Conservation (phyloP, 1,284 basidiomycete species). For the Trichosporon coremiiforme region DNA sequence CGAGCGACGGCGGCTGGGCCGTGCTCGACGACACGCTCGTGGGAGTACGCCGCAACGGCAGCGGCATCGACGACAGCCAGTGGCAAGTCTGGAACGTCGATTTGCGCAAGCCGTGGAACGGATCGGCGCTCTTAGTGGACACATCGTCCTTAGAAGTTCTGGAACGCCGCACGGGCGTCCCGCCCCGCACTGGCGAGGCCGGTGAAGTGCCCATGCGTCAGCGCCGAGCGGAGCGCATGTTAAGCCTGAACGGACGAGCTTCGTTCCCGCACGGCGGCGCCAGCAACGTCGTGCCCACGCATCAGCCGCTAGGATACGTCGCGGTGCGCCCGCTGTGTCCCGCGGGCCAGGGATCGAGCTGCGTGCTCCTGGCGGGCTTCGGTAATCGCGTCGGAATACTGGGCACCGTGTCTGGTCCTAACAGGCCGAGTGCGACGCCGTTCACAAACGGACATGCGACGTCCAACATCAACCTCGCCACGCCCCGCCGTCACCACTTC, state of each 20-base stretch:
- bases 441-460: neutral
- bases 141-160: constrained; percentile 31
- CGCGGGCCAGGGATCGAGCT: constrained; percentile 24
- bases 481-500: neutral
- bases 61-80: constrained; percentile 47
- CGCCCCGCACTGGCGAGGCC: constrained; percentile 1
- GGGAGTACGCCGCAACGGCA: constrained; percentile 37
- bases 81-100: constrained; percentile 49
- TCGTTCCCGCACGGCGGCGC: constrained; percentile 37
- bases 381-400: constrained; percentile 50
- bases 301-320: constrained; percentile 43
- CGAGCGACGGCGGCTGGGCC: constrained; percentile 35
- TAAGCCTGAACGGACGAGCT: constrained; percentile 45
- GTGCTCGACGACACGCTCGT: constrained; percentile 35
- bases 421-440: neutral
- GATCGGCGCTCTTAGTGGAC: constrained; percentile 38
- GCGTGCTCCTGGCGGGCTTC: constrained; percentile 40
- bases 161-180: constrained; percentile 24
- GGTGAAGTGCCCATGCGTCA: constrained; percentile 39
- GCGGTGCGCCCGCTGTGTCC: constrained; percentile 37
- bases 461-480: neutral
- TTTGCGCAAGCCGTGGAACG: constrained; percentile 43
- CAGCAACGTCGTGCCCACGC: constrained; percentile 40
- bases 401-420: constrained; percentile 5
- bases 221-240: constrained; percentile 43